Evolutionary conservation across 2,329 filamentous ascomycete genomes (phyloP).

Genomic region (Chaetomium olivaceum): DNA sequence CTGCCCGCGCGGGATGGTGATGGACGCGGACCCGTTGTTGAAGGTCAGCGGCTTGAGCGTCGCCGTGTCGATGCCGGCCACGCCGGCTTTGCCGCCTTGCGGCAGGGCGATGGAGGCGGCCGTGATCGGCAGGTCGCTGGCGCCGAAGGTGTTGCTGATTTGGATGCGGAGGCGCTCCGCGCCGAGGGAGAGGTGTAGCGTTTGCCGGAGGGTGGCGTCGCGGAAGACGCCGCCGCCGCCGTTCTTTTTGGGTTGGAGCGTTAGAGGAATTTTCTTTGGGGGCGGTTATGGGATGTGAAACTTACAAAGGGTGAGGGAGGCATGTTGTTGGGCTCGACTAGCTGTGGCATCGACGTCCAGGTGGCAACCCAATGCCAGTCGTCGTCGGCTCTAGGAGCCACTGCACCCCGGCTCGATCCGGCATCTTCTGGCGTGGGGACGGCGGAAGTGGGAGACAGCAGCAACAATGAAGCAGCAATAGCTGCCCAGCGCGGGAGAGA

Average conservation of each 20-base stretch:
- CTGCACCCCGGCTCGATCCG: background rate
- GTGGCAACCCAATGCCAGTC: conserved; percentile 61
- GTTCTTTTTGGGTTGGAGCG: background rate
- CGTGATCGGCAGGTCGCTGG: conserved; percentile 60
- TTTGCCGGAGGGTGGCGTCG: conserved; percentile 67
- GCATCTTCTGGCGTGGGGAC: conserved; percentile 3
- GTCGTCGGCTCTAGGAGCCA: conserved; percentile 27
- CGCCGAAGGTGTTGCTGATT: conserved; percentile 66
- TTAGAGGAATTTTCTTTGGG: too few relatives aligned
- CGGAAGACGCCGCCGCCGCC: conserved; percentile 51
- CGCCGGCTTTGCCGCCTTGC: conserved; percentile 53
- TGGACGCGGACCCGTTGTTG: conserved; percentile 49
- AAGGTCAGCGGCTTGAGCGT: conserved; percentile 60
- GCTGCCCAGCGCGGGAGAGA: conserved; percentile 3
- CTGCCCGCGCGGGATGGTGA: conserved; percentile 57
- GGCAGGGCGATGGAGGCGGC: conserved; percentile 60
- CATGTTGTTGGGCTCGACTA: conserved; percentile 62
- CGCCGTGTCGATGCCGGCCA: conserved; percentile 51
- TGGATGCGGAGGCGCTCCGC: conserved; percentile 60
- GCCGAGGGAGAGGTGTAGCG: conserved; percentile 59
- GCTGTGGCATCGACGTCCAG: conserved; percentile 67
- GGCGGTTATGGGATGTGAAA: conserved; percentile 1
- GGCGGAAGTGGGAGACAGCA: conserved; percentile 15
- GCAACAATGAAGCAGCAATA: conserved; percentile 22
- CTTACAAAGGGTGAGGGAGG: conserved; percentile 61